These are phyloP conservation scores for Mycena pura DNA, from an alignment of 768 basidiomycete species.

Conservation along the genomic window DNA sequence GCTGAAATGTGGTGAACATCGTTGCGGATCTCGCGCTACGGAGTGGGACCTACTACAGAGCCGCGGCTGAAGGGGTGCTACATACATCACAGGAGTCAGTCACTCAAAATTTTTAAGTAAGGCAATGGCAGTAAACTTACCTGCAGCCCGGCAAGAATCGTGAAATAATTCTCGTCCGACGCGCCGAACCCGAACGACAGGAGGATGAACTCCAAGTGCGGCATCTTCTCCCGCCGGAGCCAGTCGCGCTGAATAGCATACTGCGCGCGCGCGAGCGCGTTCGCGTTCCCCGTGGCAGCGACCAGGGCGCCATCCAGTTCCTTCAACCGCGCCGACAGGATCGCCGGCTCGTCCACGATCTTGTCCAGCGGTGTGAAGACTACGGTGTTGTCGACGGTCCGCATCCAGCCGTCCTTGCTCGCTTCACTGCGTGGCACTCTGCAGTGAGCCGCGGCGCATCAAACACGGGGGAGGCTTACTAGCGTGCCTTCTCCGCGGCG, in stretches of 20 bases:
- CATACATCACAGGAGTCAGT: too few relatives aligned
- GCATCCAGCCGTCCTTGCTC: slow-evolving; percentile 10
- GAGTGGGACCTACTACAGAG: not conserved
- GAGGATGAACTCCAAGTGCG: slow-evolving; percentile 10
- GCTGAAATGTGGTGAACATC: not conserved
- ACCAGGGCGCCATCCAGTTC: not conserved
- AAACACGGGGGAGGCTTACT: not conserved
- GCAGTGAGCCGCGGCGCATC: too few relatives aligned
- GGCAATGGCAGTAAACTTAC: too few relatives aligned
- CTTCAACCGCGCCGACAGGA: not conserved
- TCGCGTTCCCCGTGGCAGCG: too few relatives aligned
- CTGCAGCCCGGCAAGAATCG: slow-evolving; percentile 2
- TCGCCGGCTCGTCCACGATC: not conserved
- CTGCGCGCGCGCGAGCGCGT: not conserved
- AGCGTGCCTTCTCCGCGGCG: slow-evolving; percentile 7
- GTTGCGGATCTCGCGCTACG: too few relatives aligned
- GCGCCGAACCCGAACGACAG: slow-evolving; percentile 1
- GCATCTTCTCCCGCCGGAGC: not conserved
- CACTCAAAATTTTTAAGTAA: too few relatives aligned
- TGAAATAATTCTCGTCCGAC: not conserved
- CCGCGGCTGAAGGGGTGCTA: slow-evolving; percentile 19
- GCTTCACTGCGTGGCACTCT: too few relatives aligned
- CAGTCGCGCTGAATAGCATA: slow-evolving; percentile 8
- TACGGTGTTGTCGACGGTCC: not conserved
- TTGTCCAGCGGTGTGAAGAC: slow-evolving; percentile 10